These are phyloP conservation scores for Sistotremastrum niveocremeum DNA, from an alignment of 768 basidiomycete genomes.

Conservation along the genomic window DNA sequence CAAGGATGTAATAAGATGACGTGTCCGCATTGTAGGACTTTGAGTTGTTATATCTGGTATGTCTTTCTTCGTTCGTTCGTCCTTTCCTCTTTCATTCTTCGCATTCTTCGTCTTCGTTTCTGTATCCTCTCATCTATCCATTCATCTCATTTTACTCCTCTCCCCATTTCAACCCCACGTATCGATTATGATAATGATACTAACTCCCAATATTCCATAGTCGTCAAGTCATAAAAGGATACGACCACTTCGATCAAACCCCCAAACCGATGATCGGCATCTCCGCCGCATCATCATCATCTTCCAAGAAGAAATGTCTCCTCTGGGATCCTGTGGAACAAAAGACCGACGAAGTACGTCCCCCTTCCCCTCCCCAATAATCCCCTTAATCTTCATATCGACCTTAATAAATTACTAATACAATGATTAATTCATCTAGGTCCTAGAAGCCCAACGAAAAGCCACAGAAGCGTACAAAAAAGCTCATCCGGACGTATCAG, in stretches of 20 bases:
- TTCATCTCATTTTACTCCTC: too few relatives aligned
- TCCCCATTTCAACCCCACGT: too few relatives aligned
- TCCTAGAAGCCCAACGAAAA: slow-evolving; percentile 49
- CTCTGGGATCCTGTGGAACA: slow-evolving; percentile 62
- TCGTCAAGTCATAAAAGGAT: slow-evolving; percentile 54
- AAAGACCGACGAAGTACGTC: slow-evolving; percentile 48
- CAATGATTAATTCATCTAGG: too few relatives aligned
- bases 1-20: slow-evolving; percentile 89
- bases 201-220: too few relatives aligned
- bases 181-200: too few relatives aligned
- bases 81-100: too few relatives aligned
- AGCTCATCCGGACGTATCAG: slow-evolving; percentile 49
- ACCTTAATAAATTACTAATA: neutral
- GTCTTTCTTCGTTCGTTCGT: too few relatives aligned
- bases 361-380: neutral
- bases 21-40: slow-evolving; percentile 54
- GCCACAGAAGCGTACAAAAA: slow-evolving; percentile 50
- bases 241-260: slow-evolving; percentile 55
- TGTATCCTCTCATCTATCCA: too few relatives aligned
- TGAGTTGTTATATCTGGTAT: slow-evolving; percentile 73
- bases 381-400: neutral
- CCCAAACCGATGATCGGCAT: neutral
- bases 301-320: slow-evolving; percentile 36
- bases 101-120: too few relatives aligned
- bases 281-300: slow-evolving; percentile 5